Evolutionary conservation across 257 asterid species (phyloP).

Genomic region (Solanum medicagineum): DNA sequence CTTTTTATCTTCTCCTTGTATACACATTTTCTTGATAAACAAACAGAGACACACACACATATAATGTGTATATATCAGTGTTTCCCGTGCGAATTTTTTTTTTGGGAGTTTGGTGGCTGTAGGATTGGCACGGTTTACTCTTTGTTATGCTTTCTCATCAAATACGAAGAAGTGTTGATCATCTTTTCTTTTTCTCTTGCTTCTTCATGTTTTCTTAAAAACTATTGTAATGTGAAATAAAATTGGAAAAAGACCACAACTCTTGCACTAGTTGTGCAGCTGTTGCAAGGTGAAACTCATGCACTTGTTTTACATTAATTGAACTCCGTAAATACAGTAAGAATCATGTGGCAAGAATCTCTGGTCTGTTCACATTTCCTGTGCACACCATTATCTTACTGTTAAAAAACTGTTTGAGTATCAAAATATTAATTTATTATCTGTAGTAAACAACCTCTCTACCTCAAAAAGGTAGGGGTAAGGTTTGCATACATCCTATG

Average conservation of each 20-base stretch:
- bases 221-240: not conserved
- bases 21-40: not conserved
- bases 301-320: not conserved
- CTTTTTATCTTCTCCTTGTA: not conserved
- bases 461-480: not conserved
- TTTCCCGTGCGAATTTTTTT: not conserved
- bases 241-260: not conserved
- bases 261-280: not conserved
- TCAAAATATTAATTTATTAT: not conserved
- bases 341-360: not conserved
- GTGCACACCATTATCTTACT: not conserved
- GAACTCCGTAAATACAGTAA: not conserved
- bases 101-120: not conserved
- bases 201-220: not conserved
- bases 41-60: not conserved
- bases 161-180: not conserved
- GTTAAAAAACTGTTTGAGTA: not conserved
- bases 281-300: not conserved
- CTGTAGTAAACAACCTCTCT: not conserved
- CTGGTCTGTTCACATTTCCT: not conserved
- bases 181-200: not conserved
- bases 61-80: not conserved
- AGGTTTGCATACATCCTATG: not conserved
- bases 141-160: not conserved
- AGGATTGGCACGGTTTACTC: not conserved